Evolutionary conservation across 2,329 filamentous ascomycete species (phyloP).

Genomic region (Arthrobotrys megalospora): DNA sequence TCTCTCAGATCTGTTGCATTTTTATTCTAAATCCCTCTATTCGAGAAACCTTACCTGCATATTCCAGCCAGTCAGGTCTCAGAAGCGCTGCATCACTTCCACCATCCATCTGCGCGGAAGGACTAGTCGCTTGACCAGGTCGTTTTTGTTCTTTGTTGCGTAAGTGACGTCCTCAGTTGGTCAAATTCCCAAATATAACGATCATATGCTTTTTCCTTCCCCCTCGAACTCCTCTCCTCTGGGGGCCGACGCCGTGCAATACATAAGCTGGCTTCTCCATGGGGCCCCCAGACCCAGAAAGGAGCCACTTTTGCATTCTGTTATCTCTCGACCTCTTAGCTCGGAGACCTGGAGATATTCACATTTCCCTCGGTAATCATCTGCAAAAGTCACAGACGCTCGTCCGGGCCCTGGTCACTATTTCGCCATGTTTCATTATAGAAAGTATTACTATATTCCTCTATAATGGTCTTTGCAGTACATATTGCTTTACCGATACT

Average conservation of each 20-base stretch:
- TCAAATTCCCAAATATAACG: constrained; percentile 31
- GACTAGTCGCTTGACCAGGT: constrained; percentile 60
- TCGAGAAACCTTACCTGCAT: constrained; percentile 34
- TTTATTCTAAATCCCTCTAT: constrained; percentile 39
- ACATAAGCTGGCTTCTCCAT: constrained; percentile 51
- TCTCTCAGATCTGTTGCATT: constrained; percentile 32
- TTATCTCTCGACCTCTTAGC: constrained; percentile 39
- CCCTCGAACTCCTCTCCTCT: constrained; percentile 25
- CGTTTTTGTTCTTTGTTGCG: constrained; percentile 45
- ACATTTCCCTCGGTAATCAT: constrained; percentile 60
- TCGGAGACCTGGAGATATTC: constrained; percentile 60
- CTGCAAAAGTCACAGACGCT: constrained; percentile 57
- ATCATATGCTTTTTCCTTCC: constrained; percentile 51
- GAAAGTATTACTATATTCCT: constrained; percentile 52
- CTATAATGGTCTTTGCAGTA: constrained; percentile 25
- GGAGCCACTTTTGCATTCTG: constrained; percentile 31
- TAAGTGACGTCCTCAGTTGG: constrained; percentile 59
- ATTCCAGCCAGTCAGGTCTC: constrained; percentile 30
- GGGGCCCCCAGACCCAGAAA: constrained; percentile 35
- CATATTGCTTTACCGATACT: constrained; percentile 21
- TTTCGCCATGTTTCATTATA: constrained; percentile 58
- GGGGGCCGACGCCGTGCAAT: constrained; percentile 43
- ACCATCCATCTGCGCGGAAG: constrained; percentile 49
- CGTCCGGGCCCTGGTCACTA: constrained; percentile 38
- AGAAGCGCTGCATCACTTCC: constrained; percentile 52